Base-by-base conservation (phyloP, 163 green algal genomes). In the Scenedesmus sp. region DNA sequence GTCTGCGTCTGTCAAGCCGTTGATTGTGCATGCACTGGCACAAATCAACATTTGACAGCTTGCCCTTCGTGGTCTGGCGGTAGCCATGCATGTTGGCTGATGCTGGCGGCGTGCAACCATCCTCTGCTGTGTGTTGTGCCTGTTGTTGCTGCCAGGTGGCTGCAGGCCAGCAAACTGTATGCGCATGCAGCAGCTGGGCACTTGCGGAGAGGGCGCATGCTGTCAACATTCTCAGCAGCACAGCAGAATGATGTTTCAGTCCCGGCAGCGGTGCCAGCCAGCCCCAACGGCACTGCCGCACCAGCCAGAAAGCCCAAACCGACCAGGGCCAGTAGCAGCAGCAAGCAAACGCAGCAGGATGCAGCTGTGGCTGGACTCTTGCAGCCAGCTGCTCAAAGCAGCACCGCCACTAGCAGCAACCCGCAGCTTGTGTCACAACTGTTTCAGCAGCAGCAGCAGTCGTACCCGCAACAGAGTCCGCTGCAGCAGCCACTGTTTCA, bases 361-460 rank as follows among this genome's bases (percentile, higher is more conserved):
- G 70, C 20, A 79, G 70, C 67, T 79, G 70, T 18, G 18, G 70
- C 70, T 34, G 76, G 59, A 83, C 59, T 79, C 82, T 6, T 46
- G 26, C 70, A 79, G 23, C 20, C 60, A n/a, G 84, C 52, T 3
- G 26, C 55, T 8, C 46, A 86, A 57, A 64, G 20, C 86, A 90
- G n/a, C 70, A 52, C 62, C 85, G 62, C 3, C 85, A 82, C 62
- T 62, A 60, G 85, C 85, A 70, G 82, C 82, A 88, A 84, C 76
- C 76, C 12, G 84, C 84, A 79, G 57, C 16, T 56, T 9, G 55
- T 79, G 59, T 56, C 54, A 23, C 84, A 79, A 23, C 20, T 15
- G 20, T 3, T 9, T 16, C 57, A 79, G n/a, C 84, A 60, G 34
- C 34, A 76, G 15, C 6, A 52, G 13, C 18, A 83, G 59, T 20